Evolutionary conservation across 352 stramenopile species (phyloP), one percentile per base, ranked within the genome.

Genomic region (Pythium aquatile): DNA sequence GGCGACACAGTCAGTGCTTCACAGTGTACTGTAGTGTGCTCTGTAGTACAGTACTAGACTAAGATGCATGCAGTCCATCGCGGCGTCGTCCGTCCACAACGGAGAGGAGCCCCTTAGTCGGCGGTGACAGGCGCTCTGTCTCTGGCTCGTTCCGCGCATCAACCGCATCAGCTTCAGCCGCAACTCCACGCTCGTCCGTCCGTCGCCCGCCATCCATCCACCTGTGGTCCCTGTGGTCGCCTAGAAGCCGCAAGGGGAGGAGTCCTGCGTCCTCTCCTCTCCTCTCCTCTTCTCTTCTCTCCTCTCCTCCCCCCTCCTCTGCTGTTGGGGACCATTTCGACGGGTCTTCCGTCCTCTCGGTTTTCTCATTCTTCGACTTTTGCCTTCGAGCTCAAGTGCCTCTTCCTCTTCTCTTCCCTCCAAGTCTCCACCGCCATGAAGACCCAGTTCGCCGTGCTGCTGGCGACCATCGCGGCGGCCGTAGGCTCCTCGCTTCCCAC

Each of bases 291-390:
- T 42, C 37, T 17, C 37, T 42, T n/a, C n/a, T 14, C 37, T 42
- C 48, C 28, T 32, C 17, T 29, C 48, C 48, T 55, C 10, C 17
- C 46, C 24, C n/a, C n/a, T n/a, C n/a, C n/a, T n/a, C n/a, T n/a
- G n/a, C n/a, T n/a, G n/a, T n/a, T n/a, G n/a, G n/a, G 16, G n/a
- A 53, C 26, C 20, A 29, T 35, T 32, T 28, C 24, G 47, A 54
- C 24, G 20, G 24, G n/a, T 54, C 47, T 53, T 11, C 2, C 26
- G n/a, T 17, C 46, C 54, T 59, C 53, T 30, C 39, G 8, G 1
- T 49, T 13, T n/a, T 59, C 32, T 62, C 56, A 62, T 62, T 62
- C 40, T 53, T 33, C 40, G 35, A 62, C 30, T 55, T 46, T 7
- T 26, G 17, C 32, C 29, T 13, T 44, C 44, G 16, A 44, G 29